Base-by-base conservation (phyloP, 257 asterid genomes). In the Przewalskia tangutica region DNA sequence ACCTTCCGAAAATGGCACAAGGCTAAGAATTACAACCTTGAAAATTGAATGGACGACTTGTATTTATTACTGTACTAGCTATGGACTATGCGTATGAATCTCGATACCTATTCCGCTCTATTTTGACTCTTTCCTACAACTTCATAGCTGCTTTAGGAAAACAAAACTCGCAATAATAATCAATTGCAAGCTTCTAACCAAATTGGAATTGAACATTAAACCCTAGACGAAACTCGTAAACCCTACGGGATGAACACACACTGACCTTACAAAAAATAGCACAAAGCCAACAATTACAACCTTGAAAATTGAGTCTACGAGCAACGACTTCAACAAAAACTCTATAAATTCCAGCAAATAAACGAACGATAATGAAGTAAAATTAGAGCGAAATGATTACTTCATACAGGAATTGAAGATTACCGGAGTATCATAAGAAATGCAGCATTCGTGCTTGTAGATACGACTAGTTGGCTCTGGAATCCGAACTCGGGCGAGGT, bases 381-480 rank as follows among this genome's bases (percentile, higher is more conserved):
- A 59, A 76, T 34, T 32, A 32, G 6, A 65, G 42, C 12, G 2
- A 65, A 27, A 51, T 64, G 60, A 64, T 1, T 2, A 3, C 17
- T 34, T 11, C 8, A 0, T 4, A 4, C 23, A 2, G 20, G 4
- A 73, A 73, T 73, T 73, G 56, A 50, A 13, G 62, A 3, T 59
- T 90, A 96, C 98, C 94, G 98, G 99, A 62, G 97, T 90, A 79
- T 94, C 98, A 82, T 88, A 96, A 6, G 99, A 93, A 82, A 96
- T 87, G 94, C 99, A 96, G 85, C 99, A 96, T 70, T 96, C 99
- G 1, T 93, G 93, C 86, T 96, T 96, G 93, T 91, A 96, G 87
- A 96, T 89, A 85, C 98, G 98, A 90, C 86, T 92, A 55, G 98
- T 96, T 0, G 98, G 98, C 86, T 92, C 98, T 17, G 99, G 99